These are phyloP conservation scores for Solanum megistacrolobum DNA, from an alignment of 257 asterid species.

Conservation along the genomic window DNA sequence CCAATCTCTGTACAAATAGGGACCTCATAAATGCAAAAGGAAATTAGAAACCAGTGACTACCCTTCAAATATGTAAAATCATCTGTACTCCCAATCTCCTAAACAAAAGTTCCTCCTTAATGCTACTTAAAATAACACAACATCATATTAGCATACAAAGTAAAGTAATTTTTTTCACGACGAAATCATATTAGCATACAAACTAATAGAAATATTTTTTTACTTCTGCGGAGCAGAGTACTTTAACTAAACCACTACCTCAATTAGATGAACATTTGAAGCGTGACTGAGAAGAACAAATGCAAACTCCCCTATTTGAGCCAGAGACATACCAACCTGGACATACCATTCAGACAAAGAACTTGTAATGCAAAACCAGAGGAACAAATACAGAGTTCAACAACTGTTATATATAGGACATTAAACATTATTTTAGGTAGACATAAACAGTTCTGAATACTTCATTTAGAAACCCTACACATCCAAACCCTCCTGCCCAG, in stretches of 20 bases:
- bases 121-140: neutral
- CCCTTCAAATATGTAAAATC: neutral
- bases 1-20: neutral
- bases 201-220: neutral
- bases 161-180: neutral
- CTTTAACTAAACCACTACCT: conserved; percentile 25
- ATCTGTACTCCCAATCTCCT: neutral
- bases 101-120: neutral
- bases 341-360: neutral
- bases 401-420: neutral
- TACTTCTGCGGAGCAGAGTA: neutral
- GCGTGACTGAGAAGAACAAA: conserved; percentile 84
- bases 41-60: neutral
- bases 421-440: neutral
- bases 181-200: neutral
- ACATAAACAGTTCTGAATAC: neutral
- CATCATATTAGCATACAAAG: neutral
- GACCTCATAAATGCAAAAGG: neutral
- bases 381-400: neutral
- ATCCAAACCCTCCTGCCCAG: neutral
- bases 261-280: conserved; percentile 66
- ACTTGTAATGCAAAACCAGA: neutral
- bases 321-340: conserved; percentile 89
- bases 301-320: conserved; percentile 89
- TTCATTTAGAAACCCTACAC: neutral